These are phyloP conservation scores for sunflower (Helianthus annuus) DNA, from an alignment of 129 eudicot genomes.

Conservation along the genomic window HanXRQr2.0-SUNRISE NC_035440.2:2552651-2553150, in stretches of 20 bases:
- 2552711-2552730: conserved; percentile 31
- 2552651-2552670: conserved; percentile 10
- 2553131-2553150: not conserved
- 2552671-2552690: conserved; percentile 32
- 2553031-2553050: not conserved
- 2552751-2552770: conserved; percentile 35
- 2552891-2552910: not conserved
- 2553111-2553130: not conserved
- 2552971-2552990: no score
- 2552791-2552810: conserved; percentile 37
- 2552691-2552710: conserved; percentile 31
- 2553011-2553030: not conserved
- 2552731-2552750: conserved; percentile 38
- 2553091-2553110: not conserved
- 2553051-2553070: not conserved
- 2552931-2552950: no score
- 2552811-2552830: conserved; percentile 33
- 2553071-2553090: not conserved
- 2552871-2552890: not conserved
- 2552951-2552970: no score
- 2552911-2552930: no score
- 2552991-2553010: not conserved
- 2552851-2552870: conserved; percentile 19
- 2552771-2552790: conserved; percentile 41
- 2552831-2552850: conserved; percentile 24